A percentile compares a stretch with the other conserved stretches of the same genome.
Conservation (phyloP, 805 yeast genomes). For the Saturnispora gosingensis region DNA sequence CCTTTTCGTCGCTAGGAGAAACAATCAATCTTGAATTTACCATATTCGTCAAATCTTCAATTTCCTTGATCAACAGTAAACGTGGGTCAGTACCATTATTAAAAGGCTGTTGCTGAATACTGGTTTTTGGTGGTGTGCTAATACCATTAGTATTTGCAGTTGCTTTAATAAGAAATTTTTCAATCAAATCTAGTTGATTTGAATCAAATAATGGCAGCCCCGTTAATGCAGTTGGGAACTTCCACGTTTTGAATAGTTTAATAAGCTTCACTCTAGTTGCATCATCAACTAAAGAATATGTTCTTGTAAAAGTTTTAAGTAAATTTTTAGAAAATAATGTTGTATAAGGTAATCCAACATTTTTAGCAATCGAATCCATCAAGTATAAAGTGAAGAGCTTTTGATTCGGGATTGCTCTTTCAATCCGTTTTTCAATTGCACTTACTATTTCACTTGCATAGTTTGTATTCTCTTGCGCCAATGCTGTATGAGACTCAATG, state of each 20-base stretch:
- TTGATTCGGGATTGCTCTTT: slow-evolving; percentile 70
- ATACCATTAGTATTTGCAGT: slow-evolving; percentile 27
- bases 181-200: slow-evolving; percentile 63
- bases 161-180: slow-evolving; percentile 57
- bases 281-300: slow-evolving; percentile 74
- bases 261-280: slow-evolving; percentile 63
- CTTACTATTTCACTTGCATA: slow-evolving; percentile 70
- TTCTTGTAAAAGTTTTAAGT: slow-evolving; percentile 60
- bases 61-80: slow-evolving; percentile 21
- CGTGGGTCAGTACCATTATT: not conserved
- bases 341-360: slow-evolving; percentile 86
- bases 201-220: slow-evolving; percentile 63
- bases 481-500: slow-evolving; percentile 70
- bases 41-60: slow-evolving; percentile 32
- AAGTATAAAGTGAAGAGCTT: slow-evolving; percentile 79
- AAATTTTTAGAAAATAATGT: slow-evolving; percentile 61
- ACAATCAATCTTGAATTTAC: slow-evolving; percentile 33
- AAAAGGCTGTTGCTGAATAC: slow-evolving; percentile 2
- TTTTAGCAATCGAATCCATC: slow-evolving; percentile 85
- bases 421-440: slow-evolving; percentile 66
- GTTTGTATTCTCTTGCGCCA: slow-evolving; percentile 77
- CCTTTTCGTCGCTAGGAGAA: slow-evolving; percentile 31
- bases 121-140: slow-evolving; percentile 15
- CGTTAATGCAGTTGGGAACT: slow-evolving; percentile 51
- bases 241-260: slow-evolving; percentile 84